phyloP scores from a whole-genome alignment of 228 moss, liverwort and hornwort genomes.

The Sphagnum magellanicum region DNA sequence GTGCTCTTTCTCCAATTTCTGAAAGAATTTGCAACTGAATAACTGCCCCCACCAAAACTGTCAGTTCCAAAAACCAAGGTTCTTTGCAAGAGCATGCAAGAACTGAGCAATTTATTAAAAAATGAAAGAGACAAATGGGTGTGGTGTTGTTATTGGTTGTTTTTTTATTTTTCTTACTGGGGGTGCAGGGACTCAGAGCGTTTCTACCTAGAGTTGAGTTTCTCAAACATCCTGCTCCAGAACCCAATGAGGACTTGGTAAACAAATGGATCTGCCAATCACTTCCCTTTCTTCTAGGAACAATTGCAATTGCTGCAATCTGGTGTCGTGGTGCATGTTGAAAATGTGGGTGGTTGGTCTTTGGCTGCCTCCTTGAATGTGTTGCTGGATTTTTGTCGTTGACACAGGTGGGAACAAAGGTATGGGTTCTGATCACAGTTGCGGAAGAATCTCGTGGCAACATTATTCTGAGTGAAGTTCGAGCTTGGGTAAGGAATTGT shows the following conservation, averaged over 20 bases:
- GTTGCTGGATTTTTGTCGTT: neutral
- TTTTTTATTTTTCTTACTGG: slow-evolving; percentile 24
- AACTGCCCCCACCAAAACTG: too few species aligned
- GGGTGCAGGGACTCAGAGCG: slow-evolving; percentile 38
- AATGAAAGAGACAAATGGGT: too few species aligned
- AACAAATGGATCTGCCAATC: slow-evolving; percentile 37
- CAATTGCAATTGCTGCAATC: too few species aligned
- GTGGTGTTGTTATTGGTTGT: too few species aligned
- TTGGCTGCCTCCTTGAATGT: too few species aligned
- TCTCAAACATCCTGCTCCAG: slow-evolving; percentile 20
- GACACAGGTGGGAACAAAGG: slow-evolving; percentile 52
- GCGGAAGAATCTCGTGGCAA: slow-evolving; percentile 44
- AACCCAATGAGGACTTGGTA: slow-evolving; percentile 31
- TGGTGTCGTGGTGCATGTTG: too few species aligned
- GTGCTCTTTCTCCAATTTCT: too few species aligned
- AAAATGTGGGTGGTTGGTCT: too few species aligned
- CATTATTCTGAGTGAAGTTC: slow-evolving; percentile 67
- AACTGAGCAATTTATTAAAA: too few species aligned
- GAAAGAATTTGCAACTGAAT: too few species aligned
- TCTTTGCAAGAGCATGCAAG: too few species aligned
- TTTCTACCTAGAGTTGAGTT: slow-evolving; percentile 55
- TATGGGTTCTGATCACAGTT: slow-evolving; percentile 52
- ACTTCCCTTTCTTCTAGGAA: neutral
- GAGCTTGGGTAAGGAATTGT: slow-evolving; percentile 60
- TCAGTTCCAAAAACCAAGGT: too few species aligned